Conservation (phyloP, 2,329 filamentous ascomycete species). For the Capronia americana region DNA sequence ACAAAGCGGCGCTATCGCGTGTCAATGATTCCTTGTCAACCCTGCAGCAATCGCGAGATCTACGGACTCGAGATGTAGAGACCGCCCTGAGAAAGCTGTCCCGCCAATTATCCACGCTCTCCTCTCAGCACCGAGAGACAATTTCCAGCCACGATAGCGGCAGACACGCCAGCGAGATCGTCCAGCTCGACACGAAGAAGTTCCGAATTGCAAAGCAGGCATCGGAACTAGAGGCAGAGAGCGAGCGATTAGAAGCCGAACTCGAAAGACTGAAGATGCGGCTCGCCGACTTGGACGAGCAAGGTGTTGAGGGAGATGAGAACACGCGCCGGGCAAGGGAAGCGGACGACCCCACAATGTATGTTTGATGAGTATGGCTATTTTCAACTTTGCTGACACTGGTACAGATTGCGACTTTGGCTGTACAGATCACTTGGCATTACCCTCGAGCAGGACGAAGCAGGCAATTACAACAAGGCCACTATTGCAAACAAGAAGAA, state of each 20-base stretch:
- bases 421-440: conserved; percentile 92
- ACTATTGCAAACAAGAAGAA: conserved; percentile 83
- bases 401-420: conserved; percentile 73
- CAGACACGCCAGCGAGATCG: conserved; percentile 81
- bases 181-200: conserved; percentile 88
- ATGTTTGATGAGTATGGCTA: conserved; percentile 39
- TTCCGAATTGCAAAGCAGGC: conserved; percentile 94
- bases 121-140: conserved; percentile 78
- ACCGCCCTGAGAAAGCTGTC: conserved; percentile 72
- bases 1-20: conserved; percentile 82
- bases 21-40: conserved; percentile 83
- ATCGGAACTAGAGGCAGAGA: conserved; percentile 88
- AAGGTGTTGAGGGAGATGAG: conserved; percentile 79
- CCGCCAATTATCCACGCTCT: conserved; percentile 76
- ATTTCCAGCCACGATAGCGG: conserved; percentile 73
- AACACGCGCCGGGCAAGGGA: conserved; percentile 58
- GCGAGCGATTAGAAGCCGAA: conserved; percentile 85
- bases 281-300: conserved; percentile 81
- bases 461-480: conserved; percentile 82
- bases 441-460: conserved; percentile 81
- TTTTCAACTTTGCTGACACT: conserved; percentile 17
- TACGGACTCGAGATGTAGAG: conserved; percentile 75
- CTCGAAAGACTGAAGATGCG: conserved; percentile 75
- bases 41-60: conserved; percentile 81
- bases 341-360: conserved; percentile 57